Base-by-base conservation (phyloP, 331 rosid genomes). In the Malus hybrid region DNA sequence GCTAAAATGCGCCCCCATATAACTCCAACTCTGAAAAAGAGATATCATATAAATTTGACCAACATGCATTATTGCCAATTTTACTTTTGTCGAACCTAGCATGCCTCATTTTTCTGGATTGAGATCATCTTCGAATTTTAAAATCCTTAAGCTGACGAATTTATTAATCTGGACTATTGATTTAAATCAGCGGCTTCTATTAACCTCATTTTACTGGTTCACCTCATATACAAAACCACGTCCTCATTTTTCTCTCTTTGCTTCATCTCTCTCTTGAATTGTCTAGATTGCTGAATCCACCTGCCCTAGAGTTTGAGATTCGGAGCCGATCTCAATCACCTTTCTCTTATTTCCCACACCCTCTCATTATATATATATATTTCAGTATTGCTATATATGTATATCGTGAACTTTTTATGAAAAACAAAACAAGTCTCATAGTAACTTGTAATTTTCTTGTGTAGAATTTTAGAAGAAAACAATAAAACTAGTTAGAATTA, bases 1-100 rank as follows among this genome's bases (percentile, higher is more conserved):
- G 77, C 87, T 80, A n/a, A 86, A 79, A 78, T 73, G 79, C 76
- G 75, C 93, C 94, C 90, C 69, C 89, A 87, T 50, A 71, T 79
- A 4, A 69, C 28, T 62, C 29, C 66, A 62, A 29, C 9, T 20
- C 30, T 12, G 52, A 11, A 39, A 42, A 33, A 15, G 44, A 19
- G 16, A 53, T 56, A 24, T 62, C 36, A 62, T 28, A 14, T n/a
- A 72, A 15, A 15, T 18, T 22, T 72, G 53, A 11, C 28, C 44
- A 5, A 65, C 36, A 57, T 39, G 42, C 68, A 60, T 73, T 73
- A 60, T 72, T 72, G 24, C 19, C 28, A 72, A 10, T 39, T 34
- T 42, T 34, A 18, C 19, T 63, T 30, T 5, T 6, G 4, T 63
- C 18, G 20, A 30, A 15, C 68, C 44, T 5, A 63, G 9, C 22